phyloP scores from a whole-genome alignment of 768 basidiomycete species.

The Panellus pusillus region DNA sequence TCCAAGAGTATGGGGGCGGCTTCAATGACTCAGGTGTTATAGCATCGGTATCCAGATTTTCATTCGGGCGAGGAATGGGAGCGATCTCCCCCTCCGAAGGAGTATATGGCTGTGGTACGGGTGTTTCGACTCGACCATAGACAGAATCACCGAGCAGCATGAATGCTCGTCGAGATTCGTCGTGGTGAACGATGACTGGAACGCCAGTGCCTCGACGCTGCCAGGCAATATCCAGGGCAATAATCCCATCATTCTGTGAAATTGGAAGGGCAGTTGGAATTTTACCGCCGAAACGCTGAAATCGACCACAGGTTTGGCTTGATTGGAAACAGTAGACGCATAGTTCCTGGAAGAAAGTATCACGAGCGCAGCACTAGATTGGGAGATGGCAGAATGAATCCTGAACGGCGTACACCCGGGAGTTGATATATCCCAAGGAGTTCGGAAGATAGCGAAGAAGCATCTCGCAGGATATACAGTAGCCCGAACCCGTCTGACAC shows the following conservation, averaged over 20 bases:
- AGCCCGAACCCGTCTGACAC: conserved; percentile 72
- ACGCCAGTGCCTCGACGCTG: conserved; percentile 67
- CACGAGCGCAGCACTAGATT: conserved; percentile 41
- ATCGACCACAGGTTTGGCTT: conserved; percentile 29
- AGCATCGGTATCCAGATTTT: conserved; percentile 45
- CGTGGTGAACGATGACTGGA: conserved; percentile 58
- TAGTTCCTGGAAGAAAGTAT: conserved; percentile 64
- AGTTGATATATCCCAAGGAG: conserved; percentile 57
- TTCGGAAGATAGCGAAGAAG: conserved; percentile 37
- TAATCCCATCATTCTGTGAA: conserved; percentile 29
- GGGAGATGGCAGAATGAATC: conserved; percentile 42
- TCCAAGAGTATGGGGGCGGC: conserved; percentile 91
- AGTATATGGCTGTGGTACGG: conserved; percentile 41
- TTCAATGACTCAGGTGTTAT: conserved; percentile 37
- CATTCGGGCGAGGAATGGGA: conserved; percentile 64
- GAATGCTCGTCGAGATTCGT: conserved; percentile 44
- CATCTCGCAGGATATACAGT: conserved; percentile 58
- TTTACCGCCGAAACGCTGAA: conserved; percentile 70
- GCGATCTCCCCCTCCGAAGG: conserved; percentile 67
- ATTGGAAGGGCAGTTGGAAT: conserved; percentile 45
- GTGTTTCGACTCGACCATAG: conserved; percentile 45
- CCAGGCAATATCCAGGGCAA: conserved; percentile 61
- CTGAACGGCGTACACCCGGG: conserved; percentile 41
- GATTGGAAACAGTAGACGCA: conserved; percentile 20
- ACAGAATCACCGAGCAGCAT: conserved; percentile 58